phyloP scores from a whole-genome alignment of 2,329 filamentous ascomycete species.

The Pseudogymnoascus sp. region DNA sequence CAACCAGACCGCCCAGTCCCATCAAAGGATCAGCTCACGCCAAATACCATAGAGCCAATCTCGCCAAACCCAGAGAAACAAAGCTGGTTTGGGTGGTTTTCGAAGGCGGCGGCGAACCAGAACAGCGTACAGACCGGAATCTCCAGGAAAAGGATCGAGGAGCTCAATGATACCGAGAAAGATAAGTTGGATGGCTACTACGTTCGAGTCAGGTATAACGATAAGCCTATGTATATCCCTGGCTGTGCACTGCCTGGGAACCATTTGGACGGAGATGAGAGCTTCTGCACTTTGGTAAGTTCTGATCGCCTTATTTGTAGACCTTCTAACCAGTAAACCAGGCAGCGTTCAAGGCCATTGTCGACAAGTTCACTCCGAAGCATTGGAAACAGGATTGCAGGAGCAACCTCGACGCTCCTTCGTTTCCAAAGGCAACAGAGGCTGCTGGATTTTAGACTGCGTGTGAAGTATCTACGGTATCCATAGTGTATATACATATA shows the following conservation, averaged over 20 bases:
- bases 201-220: constrained; percentile 87
- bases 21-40: constrained; percentile 15
- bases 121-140: constrained; percentile 36
- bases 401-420: constrained; percentile 41
- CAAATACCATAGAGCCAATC: constrained; percentile 1
- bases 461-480: not conserved
- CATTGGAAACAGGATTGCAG: constrained; percentile 64
- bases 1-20: constrained; percentile 21
- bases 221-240: constrained; percentile 69
- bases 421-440: constrained; percentile 25
- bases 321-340: constrained; percentile 25
- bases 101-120: constrained; percentile 13
- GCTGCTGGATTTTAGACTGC: constrained; percentile 25
- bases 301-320: not conserved
- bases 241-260: constrained; percentile 70
- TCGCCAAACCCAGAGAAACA: constrained; percentile 5
- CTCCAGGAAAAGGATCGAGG: constrained; percentile 48
- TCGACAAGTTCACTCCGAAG: constrained; percentile 78
- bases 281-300: constrained; percentile 78
- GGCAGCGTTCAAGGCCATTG: constrained; percentile 85
- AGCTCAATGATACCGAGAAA: constrained; percentile 50
- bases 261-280: constrained; percentile 77
- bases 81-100: constrained; percentile 22
- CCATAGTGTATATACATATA: not conserved
- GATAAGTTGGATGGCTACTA: constrained; percentile 65